Percentiles rank a stretch among this genome's conserved stretches.
Conservation (phyloP, 2,329 filamentous ascomycete genomes). For the Colletotrichum horii region DNA sequence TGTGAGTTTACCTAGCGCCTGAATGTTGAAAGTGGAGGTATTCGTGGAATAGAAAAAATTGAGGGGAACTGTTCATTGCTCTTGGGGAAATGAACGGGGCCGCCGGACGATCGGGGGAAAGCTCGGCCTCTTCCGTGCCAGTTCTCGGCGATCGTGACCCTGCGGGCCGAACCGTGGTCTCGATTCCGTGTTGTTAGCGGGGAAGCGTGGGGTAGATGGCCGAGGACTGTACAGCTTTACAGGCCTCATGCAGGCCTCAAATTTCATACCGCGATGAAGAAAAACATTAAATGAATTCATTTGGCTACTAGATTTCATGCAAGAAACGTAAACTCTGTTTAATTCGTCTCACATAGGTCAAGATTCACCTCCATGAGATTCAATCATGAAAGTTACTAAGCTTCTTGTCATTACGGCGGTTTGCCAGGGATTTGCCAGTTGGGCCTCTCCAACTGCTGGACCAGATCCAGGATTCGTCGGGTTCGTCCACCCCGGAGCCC, state of each 20-base stretch:
- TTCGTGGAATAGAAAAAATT: background rate
- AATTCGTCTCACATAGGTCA: too few species aligned
- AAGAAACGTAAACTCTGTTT: background rate
- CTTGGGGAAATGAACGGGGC: background rate
- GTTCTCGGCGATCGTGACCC: background rate
- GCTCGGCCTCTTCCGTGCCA: background rate
- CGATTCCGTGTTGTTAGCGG: background rate
- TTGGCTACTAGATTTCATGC: background rate
- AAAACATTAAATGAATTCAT: background rate
- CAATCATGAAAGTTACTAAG: background rate
- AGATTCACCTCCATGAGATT: too few species aligned
- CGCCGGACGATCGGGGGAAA: background rate
- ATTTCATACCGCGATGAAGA: rapidly evolving
- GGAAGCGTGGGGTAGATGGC: background rate
- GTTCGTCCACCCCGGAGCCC: background rate
- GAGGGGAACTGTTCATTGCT: background rate
- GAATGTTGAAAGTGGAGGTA: background rate
- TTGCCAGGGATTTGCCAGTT: rapidly evolving
- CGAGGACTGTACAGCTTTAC: background rate
- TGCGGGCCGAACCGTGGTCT: background rate
- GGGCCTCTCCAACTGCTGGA: background rate
- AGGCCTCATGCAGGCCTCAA: background rate
- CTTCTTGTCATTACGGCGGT: background rate
- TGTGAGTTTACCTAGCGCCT: background rate
- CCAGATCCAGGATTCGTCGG: rapidly evolving